Percentiles rank a stretch among this genome's conserved stretches.
Conservation (phyloP, 2,329 filamentous ascomycete genomes). For the Colletotrichum echinochloae region DNA sequence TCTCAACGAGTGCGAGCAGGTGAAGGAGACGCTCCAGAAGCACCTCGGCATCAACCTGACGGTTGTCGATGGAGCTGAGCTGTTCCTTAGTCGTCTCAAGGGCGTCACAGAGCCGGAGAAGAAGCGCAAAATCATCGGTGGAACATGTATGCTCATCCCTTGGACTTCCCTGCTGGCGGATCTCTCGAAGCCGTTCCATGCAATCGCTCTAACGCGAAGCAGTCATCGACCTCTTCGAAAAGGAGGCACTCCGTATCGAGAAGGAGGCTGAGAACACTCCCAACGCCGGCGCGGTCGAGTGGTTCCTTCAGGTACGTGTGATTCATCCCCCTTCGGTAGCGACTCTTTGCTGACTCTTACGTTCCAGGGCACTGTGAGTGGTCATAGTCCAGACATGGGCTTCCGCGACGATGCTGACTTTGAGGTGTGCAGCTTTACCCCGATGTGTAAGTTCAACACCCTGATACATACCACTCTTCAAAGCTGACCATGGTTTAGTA, state of each 20-base stretch:
- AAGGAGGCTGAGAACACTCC: constrained; percentile 74
- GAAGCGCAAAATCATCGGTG: constrained; percentile 92
- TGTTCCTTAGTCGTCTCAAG: constrained; percentile 81
- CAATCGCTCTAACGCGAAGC: constrained; percentile 18
- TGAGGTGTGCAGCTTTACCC: constrained; percentile 21
- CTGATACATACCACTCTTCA: not conserved
- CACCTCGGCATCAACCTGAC: constrained; percentile 92
- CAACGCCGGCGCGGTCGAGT: constrained; percentile 81
- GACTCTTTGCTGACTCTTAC: not conserved
- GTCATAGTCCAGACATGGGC: not conserved
- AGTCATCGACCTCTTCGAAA: constrained; percentile 51
- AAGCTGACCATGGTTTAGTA: not conserved
- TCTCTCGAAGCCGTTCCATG: not conserved
- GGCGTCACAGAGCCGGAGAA: constrained; percentile 84
- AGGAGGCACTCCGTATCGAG: constrained; percentile 77
- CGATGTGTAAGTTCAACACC: constrained; percentile 43
- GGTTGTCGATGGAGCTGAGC: constrained; percentile 81
- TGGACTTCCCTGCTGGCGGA: not conserved
- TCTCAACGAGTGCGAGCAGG: constrained; percentile 83
- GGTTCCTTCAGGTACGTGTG: constrained; percentile 76
- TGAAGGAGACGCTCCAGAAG: constrained; percentile 81
- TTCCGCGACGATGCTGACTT: not conserved
- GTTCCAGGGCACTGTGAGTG: constrained; percentile 61
- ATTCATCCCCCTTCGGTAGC: not conserved
- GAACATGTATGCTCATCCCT: constrained; percentile 57